A percentile compares a stretch with the other conserved stretches of the same genome.
Conservation (phyloP, 2,329 filamentous ascomycete genomes). For the Arthrobotrys entomopaga region DNA sequence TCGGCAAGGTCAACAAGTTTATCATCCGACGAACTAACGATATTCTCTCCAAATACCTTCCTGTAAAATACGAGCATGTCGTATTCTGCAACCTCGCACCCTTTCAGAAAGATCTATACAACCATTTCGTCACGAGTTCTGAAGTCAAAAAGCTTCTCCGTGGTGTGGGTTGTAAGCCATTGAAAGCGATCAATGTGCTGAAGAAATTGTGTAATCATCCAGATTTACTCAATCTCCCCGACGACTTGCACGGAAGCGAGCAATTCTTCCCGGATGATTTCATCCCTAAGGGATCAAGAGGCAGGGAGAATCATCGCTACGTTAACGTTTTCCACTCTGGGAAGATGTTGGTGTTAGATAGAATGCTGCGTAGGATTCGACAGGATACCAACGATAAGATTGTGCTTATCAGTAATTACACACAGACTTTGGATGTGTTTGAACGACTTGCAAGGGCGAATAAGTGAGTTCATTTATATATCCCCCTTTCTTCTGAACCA, state of each 20-base stretch:
- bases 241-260: conserved; percentile 88
- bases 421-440: conserved; percentile 93
- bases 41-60: conserved; percentile 95
- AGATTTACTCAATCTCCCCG: conserved; percentile 83
- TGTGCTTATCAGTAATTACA: conserved; percentile 98
- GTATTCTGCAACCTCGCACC: conserved; percentile 95
- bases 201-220: conserved; percentile 99
- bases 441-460: conserved; percentile 87
- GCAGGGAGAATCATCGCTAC: conserved; percentile 80
- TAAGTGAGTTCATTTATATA: conserved; percentile 60
- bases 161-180: conserved; percentile 92
- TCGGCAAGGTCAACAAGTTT: conserved; percentile 92
- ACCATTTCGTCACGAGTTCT: conserved; percentile 94
- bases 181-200: conserved; percentile 94
- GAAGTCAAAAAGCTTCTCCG: conserved; percentile 91
- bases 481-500: background rate
- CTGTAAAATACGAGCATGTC: conserved; percentile 98
- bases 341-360: conserved; percentile 97
- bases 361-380: conserved; percentile 94
- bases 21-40: conserved; percentile 98
- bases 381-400: conserved; percentile 99
- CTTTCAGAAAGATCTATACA: conserved; percentile 93
- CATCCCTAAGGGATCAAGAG: conserved; percentile 84
- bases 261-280: conserved; percentile 84
- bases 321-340: conserved; percentile 96